Percentiles rank a stretch among this genome's conserved stretches.
Conservation (phyloP, 352 stramenopile species). For the Globisporangium takayamanum region DNA sequence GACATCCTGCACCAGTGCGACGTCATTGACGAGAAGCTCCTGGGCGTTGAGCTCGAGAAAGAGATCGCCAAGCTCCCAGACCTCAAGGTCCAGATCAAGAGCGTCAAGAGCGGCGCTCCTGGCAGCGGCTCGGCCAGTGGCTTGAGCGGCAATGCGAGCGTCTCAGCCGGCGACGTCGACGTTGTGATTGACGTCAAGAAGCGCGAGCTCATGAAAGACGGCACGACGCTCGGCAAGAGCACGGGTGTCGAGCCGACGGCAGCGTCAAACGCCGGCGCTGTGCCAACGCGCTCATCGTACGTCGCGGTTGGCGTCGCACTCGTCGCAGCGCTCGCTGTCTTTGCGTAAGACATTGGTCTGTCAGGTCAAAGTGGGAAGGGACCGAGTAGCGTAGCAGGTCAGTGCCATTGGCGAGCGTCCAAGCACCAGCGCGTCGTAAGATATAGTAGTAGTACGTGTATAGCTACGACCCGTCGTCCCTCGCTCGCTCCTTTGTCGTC, state of each 20-base stretch:
- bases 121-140: neutral
- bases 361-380: too few relatives aligned
- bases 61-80: constrained; percentile 19
- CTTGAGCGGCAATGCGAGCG: too few relatives aligned
- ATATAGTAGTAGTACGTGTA: neutral
- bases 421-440: neutral
- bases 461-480: neutral
- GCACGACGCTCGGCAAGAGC: constrained; percentile 1
- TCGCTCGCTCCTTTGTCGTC: neutral
- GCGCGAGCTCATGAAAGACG: constrained; percentile 30
- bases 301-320: constrained; percentile 3
- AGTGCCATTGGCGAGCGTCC: neutral
- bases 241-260: constrained; percentile 5
- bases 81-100: constrained; percentile 23
- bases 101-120: constrained; percentile 5
- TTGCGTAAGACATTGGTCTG: neutral
- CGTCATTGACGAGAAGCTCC: constrained; percentile 14
- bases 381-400: too few relatives aligned
- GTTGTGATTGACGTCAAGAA: constrained; percentile 43
- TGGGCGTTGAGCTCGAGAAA: constrained; percentile 10
- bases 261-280: neutral
- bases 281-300: constrained; percentile 4
- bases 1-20: constrained; percentile 24
- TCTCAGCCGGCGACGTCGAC: constrained; percentile 16
- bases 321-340: constrained; percentile 1